Evolutionary conservation across 148 eudicot genomes (phyloP).

Genomic region (Pouteria glomerata): DNA sequence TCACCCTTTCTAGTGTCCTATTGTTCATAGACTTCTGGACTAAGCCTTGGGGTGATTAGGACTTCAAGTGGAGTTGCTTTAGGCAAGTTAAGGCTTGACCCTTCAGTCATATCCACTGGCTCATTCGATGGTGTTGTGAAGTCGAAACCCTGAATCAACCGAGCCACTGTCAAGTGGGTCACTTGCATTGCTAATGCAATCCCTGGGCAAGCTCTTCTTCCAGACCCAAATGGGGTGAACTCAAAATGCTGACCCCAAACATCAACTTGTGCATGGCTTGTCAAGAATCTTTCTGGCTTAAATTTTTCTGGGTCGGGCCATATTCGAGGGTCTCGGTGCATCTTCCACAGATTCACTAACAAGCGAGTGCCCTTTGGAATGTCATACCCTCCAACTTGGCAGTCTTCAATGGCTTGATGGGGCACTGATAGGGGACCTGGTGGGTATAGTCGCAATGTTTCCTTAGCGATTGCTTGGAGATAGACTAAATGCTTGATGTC

Average conservation of each 20-base stretch:
- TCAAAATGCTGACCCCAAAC: constrained; percentile 33
- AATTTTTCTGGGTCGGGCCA: constrained; percentile 32
- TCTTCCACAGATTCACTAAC: constrained; percentile 36
- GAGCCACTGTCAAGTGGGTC: constrained; percentile 30
- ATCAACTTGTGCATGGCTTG: constrained; percentile 6
- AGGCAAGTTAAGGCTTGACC: constrained; percentile 14
- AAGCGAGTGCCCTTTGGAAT: constrained; percentile 35
- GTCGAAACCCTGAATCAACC: constrained; percentile 32
- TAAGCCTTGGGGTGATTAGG: constrained; percentile 20
- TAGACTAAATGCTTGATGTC: constrained; percentile 27
- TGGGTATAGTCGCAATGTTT: constrained; percentile 43
- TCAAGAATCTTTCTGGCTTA: constrained; percentile 33
- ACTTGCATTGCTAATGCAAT: constrained; percentile 22
- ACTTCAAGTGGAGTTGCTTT: constrained; percentile 21
- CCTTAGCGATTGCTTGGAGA: constrained; percentile 36
- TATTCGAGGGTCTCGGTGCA: constrained; percentile 29
- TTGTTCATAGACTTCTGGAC: constrained; percentile 8
- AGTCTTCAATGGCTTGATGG: constrained; percentile 30
- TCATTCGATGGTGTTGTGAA: constrained; percentile 13
- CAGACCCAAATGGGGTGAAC: constrained; percentile 36
- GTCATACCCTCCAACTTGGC: constrained; percentile 16
- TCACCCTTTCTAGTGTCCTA: no score
- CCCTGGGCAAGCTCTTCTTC: constrained; percentile 42
- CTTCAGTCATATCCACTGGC: constrained; percentile 30
- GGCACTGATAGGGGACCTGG: constrained; percentile 39